These are phyloP conservation scores for Kalaharituber pfeilii DNA, from an alignment of 2,329 filamentous ascomycete genomes.

Conservation along the genomic window DNA sequence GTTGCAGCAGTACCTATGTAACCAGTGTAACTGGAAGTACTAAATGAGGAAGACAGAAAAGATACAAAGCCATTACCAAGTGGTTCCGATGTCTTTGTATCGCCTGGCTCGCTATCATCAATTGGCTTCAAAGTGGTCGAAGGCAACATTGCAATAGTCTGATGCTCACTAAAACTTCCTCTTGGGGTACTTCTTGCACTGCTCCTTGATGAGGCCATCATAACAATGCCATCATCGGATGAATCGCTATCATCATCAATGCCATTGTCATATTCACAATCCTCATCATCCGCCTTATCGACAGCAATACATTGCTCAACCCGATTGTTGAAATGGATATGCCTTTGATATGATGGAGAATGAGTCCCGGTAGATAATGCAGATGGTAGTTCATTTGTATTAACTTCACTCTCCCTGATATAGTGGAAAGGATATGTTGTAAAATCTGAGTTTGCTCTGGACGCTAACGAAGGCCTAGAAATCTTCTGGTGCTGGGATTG, in stretches of 20 bases:
- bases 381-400: constrained; percentile 48
- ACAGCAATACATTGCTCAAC: constrained; percentile 93
- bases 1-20: constrained; percentile 18
- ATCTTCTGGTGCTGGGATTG: constrained; percentile 38
- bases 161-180: constrained; percentile 48
- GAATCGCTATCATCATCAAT: constrained; percentile 41
- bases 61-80: constrained; percentile 26
- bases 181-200: constrained; percentile 41
- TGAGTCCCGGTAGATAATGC: constrained; percentile 52
- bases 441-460: constrained; percentile 51
- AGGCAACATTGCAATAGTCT: constrained; percentile 73
- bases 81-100: constrained; percentile 40
- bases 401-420: constrained; percentile 39
- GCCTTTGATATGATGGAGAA: constrained; percentile 49
- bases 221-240: constrained; percentile 53
- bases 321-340: constrained; percentile 93
- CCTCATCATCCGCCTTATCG: constrained; percentile 64
- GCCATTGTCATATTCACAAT: constrained; percentile 41
- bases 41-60: constrained; percentile 17
- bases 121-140: constrained; percentile 76
- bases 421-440: constrained; percentile 47
- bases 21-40: background rate
- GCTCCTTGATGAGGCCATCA: constrained; percentile 53
- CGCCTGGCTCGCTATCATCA: constrained; percentile 46
- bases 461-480: constrained; percentile 39